Evolutionary conservation across 805 yeast species (phyloP).

Genomic region (Debaryomyces prosopidis): DNA sequence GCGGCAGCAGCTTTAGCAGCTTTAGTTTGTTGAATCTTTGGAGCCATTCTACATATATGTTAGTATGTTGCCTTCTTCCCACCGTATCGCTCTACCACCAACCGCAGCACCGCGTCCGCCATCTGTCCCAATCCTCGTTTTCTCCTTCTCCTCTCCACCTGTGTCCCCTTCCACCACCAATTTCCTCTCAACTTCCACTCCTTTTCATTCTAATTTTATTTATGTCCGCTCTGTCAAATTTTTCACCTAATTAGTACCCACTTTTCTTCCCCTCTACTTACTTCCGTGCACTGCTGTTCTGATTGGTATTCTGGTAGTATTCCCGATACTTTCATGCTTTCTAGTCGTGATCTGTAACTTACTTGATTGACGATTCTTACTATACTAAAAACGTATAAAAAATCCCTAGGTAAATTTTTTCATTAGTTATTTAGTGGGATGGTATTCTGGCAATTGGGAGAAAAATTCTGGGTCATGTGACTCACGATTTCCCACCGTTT

Average conservation of each 20-base stretch:
- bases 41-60: constrained; percentile 75
- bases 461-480: background rate
- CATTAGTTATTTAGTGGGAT: background rate
- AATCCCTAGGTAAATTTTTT: constrained; percentile 5
- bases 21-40: constrained; percentile 98
- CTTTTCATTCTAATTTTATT: too few relatives aligned
- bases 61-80: constrained; percentile 16
- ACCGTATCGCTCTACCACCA: too few relatives aligned
- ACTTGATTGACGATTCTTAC: constrained; percentile 31
- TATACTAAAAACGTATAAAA: constrained; percentile 11
- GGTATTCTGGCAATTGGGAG: background rate
- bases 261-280: too few relatives aligned
- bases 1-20: constrained; percentile 99
- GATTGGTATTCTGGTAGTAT: too few relatives aligned
- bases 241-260: too few relatives aligned
- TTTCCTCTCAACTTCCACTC: too few relatives aligned
- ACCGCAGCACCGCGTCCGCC: too few relatives aligned
- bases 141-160: too few relatives aligned
- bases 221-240: too few relatives aligned
- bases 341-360: constrained; percentile 14
- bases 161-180: too few relatives aligned
- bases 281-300: too few relatives aligned
- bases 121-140: too few relatives aligned
- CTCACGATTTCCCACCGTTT: background rate
- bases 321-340: background rate